Evolutionary conservation across 2,329 filamentous ascomycete genomes (phyloP), one percentile per base, ranked within the genome.

Genomic region (Aspergillus texensis): DNA sequence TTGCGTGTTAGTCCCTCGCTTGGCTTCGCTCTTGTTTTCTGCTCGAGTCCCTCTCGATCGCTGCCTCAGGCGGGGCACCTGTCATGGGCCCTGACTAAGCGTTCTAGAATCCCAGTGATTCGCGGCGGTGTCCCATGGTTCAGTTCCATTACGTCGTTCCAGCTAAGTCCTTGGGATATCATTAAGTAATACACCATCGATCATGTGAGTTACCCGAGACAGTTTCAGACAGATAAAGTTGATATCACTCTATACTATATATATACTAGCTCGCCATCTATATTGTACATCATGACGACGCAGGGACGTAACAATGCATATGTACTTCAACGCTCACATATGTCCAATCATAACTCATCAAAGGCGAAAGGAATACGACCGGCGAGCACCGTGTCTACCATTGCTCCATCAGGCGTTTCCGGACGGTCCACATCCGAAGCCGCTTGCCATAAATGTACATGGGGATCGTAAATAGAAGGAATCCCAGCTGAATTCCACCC

Each of bases 371-470:
- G 24, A 2, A 28, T 12, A 12, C 21, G 6, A 10, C 10, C 43
- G 12, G 21, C 43, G 43, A 21, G 12, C 43, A 46, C 5, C n/a
- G 19, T 28, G 12, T 52, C 34, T 55, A 55, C 52, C 52, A 55
- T 73, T 88, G 91, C 85, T 96, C 93, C 90, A 96, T 94, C 67
- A 96, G 81, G 69, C 91, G 93, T 84, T 85, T 91, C 66, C 91
- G 83, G 12, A 94, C 92, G 0, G 94, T 98, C 94, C 94, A 97
- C 92, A 97, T 96, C 21, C 94, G 84, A 19, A 90, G 89, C 61
- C 93, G 82, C 83, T 98, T 98, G 21, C 94, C 94, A 73, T 88
- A 97, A 24, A 98, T 91, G 75, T 95, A 98, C 91, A 98, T 93
- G 0, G 94, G 94, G 61, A 97, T 89, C 1, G 93, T 91, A 60